Evolutionary conservation across 441 rosid species (phyloP), one percentile per base, ranked within the genome.

Genomic region (Syzygium syzygioides): DNA sequence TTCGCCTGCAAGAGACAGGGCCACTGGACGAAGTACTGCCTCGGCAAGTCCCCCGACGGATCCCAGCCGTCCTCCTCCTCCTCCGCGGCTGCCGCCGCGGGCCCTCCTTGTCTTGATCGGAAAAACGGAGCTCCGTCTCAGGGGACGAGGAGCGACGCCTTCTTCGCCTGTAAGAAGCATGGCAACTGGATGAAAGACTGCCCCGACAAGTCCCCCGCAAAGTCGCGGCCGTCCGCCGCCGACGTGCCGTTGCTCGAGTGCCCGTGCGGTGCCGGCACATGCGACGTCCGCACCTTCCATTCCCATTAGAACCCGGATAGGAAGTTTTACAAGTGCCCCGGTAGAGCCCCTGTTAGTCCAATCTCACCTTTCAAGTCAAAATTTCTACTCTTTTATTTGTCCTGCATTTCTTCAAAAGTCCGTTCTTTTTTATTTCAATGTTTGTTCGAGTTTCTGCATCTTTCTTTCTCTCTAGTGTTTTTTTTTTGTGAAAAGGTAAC

Each of bases 101-200:
- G 10, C 48, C n/a, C 17, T 85, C 64, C 62, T 1, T 41, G 1
- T 25, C 2, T 30, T 30, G 66, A 14, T 45, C 19, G 28, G n/a
- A 11, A 26, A 25, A 76, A 41, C 14, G 83, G 26, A 18, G 76
- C 85, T 4, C 85, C 37, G 64, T 37, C 59, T 30, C 68, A 50
- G 55, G 79, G 90, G 59, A 91, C 25, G 86, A 86, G 85, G 4
- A 41, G 26, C 8, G 80, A 57, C 87, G 6, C 8, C 0, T 91
- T 93, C 87, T 93, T 71, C 59, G 9, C 14, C 2, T 94, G 96
- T 88, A 7, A 54, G 34, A 54, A 88, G 32, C 26, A n/a, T n/a
- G 97, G 95, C 45, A 95, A 94, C 90, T 94, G 94, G 95, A 83
- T 62, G 50, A 88, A 10, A 13, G 87, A 90, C 18, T 95, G 96